phyloP scores from a whole-genome alignment of 2,329 filamentous ascomycete genomes.

The Teratosphaeria pseudoeucalypti region DNA sequence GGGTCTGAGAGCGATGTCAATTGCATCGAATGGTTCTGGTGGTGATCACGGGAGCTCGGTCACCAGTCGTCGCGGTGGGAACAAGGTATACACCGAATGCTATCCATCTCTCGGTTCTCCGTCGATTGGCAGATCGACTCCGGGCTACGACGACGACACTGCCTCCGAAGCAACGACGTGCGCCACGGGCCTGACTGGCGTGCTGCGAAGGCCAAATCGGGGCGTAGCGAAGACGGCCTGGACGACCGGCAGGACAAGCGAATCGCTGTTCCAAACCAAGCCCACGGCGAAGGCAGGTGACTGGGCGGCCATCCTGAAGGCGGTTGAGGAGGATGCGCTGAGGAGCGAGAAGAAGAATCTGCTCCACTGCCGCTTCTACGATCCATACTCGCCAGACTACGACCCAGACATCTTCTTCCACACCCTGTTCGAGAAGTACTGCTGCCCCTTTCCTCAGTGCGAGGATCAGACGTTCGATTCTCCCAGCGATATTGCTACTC shows the following conservation, averaged over 20 bases:
- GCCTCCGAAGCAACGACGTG: conserved; percentile 1
- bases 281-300: conserved; percentile 17
- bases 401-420: conserved; percentile 40
- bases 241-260: conserved; percentile 8
- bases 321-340: conserved; percentile 12
- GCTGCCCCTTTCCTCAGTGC: conserved; percentile 46
- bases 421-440: conserved; percentile 35
- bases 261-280: conserved; percentile 28
- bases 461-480: conserved; percentile 16
- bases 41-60: conserved; percentile 1
- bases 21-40: conserved; percentile 2
- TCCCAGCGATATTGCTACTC: conserved; percentile 23
- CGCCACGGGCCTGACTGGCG: background rate
- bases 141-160: background rate
- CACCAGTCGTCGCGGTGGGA: conserved; percentile 8
- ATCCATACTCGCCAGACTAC: conserved; percentile 42
- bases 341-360: conserved; percentile 26
- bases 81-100: conserved; percentile 6
- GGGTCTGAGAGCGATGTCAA: background rate
- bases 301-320: conserved; percentile 17
- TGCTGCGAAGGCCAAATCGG: background rate
- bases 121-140: background rate
- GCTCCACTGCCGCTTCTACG: conserved; percentile 32
- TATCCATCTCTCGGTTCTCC: conserved; percentile 1
- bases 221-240: conserved; percentile 5